Conservation (phyloP, 2,329 filamentous ascomycete species). For the Ascosphaera aggregata region DNA sequence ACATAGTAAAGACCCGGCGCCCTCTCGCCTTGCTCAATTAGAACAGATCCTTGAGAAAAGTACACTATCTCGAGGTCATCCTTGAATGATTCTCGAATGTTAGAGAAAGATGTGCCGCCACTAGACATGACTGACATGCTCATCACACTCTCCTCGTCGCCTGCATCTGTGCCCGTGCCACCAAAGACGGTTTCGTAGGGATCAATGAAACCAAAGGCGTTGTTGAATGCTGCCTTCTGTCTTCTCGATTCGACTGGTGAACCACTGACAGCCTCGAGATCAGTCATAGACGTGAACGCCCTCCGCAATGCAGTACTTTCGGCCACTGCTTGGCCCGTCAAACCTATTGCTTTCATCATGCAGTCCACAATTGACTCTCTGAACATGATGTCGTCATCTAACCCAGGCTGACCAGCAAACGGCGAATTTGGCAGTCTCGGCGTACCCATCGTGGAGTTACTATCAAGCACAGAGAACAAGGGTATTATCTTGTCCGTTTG, state of each 20-base stretch:
- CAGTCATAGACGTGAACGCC: slow-evolving; percentile 31
- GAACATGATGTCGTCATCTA: slow-evolving; percentile 77
- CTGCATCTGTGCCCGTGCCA: slow-evolving; percentile 26
- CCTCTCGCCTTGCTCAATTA: slow-evolving; percentile 93
- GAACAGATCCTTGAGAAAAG: slow-evolving; percentile 80
- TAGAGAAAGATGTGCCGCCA: slow-evolving; percentile 36
- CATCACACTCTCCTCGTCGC: slow-evolving; percentile 66
- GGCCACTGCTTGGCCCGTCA: slow-evolving; percentile 25
- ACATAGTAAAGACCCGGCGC: slow-evolving; percentile 95
- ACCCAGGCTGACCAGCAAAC: slow-evolving; percentile 12
- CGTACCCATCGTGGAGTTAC: background rate
- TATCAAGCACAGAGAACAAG: background rate
- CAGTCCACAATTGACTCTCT: slow-evolving; percentile 79
- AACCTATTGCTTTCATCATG: slow-evolving; percentile 81
- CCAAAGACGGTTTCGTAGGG: slow-evolving; percentile 46
- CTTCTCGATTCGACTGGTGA: slow-evolving; percentile 67
- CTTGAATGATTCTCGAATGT: slow-evolving; percentile 54
- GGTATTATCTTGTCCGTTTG: background rate
- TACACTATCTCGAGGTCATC: slow-evolving; percentile 94
- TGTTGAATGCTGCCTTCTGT: slow-evolving; percentile 57
- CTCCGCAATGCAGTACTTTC: slow-evolving; percentile 41
- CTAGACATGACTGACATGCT: slow-evolving; percentile 41
- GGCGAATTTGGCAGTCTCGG: background rate
- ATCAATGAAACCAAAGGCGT: slow-evolving; percentile 82
- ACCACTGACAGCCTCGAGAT: slow-evolving; percentile 32